Evolutionary conservation across 176 grass and related monocot species (phyloP), one percentile per base, ranked within the genome.

Genomic region (Chrysopogon serrulatus): DNA sequence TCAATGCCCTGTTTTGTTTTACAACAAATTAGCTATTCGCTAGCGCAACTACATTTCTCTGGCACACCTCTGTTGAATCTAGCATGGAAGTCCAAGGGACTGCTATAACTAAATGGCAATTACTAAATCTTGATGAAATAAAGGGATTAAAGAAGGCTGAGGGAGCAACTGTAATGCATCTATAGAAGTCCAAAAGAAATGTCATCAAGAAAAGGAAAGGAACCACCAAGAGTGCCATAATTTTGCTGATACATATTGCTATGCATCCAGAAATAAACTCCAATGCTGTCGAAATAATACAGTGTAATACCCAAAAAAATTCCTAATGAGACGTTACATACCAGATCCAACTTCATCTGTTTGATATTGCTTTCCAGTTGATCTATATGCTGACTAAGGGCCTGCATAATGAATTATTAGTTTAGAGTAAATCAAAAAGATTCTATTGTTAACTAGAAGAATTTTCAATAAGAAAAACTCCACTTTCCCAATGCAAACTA

Each of bases 341-440:
- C 96, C 96, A 98, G 71, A 64, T 94, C 96, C 32, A 79, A 76
- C 82, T 95, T 95, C 93, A 92, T 92, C 73, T 92, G 80, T 66
- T 73, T 88, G 53, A 98, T 98, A 47, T 88, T 92, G 21, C 21
- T 74, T 85, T 98, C 89, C 51, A 98, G 68, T 79, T 92, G 79
- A 49, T 75, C 82, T 92, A 98, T 94, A 85, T 98, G 96, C 86
- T 98, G 88, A 54, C 96, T 92, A 43, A 98, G 96, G 51, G 96
- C 96, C 96, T 98, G 91, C 83, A 81, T 64, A 35, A 82, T 53
- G 83, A 68, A 47, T 69, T 43, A 79, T 35, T 23, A 81, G 64
- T 74, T 86, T 26, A 54, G 74, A 74, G 18, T 13, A 71, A 65
- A 87, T 21, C 23, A 80, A 19, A 73, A 84, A 21, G 51, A 76